A percentile compares a stretch with the other conserved stretches of the same genome.
phyloP scores from a whole-genome alignment of 2,329 filamentous ascomycete species.

The Byssothecium circinans region DNA sequence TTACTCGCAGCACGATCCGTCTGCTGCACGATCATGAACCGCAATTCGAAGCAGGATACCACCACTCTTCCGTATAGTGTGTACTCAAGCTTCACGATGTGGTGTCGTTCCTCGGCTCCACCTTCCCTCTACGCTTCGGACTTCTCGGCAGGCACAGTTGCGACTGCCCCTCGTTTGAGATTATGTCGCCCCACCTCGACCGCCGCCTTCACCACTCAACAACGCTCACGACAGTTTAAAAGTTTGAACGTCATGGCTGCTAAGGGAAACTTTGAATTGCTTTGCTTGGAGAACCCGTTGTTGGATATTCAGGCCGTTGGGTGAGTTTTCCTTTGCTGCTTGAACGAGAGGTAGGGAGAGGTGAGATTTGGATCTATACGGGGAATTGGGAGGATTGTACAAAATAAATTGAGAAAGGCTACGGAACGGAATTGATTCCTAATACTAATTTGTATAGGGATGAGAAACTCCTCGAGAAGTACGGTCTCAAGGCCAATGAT shows the following conservation, averaged over 20 bases:
- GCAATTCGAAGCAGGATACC: too few relatives aligned
- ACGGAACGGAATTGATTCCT: too few relatives aligned
- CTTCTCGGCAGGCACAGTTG: constrained; percentile 1
- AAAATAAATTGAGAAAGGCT: too few relatives aligned
- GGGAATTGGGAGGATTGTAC: too few relatives aligned
- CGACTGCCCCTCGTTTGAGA: constrained; percentile 5
- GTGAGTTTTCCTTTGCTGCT: constrained; percentile 46
- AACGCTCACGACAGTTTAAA: constrained; percentile 3
- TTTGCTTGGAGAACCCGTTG: constrained; percentile 96
- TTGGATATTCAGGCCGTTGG: constrained; percentile 90
- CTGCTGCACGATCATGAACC: too few relatives aligned
- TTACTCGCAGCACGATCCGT: too few relatives aligned
- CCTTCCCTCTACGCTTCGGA: not conserved
- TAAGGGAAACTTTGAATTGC: constrained; percentile 78
- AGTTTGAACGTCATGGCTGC: constrained; percentile 63
- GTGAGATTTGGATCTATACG: too few relatives aligned
- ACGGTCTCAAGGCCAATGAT: constrained; percentile 91
- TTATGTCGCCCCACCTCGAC: constrained; percentile 5
- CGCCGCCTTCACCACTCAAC: not conserved
- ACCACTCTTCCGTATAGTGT: too few relatives aligned
- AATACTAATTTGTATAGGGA: constrained; percentile 57
- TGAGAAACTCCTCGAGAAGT: constrained; percentile 85
- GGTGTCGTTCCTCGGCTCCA: too few relatives aligned
- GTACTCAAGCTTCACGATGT: too few relatives aligned
- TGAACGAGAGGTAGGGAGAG: not conserved